A percentile compares a stretch with the other conserved stretches of the same genome.
These are phyloP conservation scores for Capsicum rhomboideum DNA, from an alignment of 257 asterid genomes.

Conservation along the genomic window DNA sequence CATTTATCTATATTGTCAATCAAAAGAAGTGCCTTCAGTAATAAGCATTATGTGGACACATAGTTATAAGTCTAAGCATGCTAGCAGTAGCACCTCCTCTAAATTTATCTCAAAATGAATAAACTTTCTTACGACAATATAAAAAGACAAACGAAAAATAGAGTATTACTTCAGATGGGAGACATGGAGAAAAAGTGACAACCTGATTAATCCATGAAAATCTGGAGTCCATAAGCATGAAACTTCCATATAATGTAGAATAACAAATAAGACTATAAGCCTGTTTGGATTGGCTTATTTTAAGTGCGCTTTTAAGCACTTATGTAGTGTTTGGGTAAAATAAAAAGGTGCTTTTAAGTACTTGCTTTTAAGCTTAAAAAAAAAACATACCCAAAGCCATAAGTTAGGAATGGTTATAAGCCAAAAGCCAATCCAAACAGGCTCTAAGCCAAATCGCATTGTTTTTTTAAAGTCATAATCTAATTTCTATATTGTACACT, in stretches of 20 bases:
- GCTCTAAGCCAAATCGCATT: neutral
- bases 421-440: no score
- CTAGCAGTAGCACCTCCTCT: neutral
- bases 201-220: neutral
- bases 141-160: neutral
- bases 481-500: neutral
- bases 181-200: neutral
- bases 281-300: no score
- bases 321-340: no score
- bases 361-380: no score
- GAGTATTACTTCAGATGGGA: neutral
- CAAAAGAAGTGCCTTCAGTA: neutral
- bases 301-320: no score
- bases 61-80: neutral
- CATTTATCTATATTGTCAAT: conserved; percentile 62
- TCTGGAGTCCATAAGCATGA: neutral
- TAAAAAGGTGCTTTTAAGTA: no score
- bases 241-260: neutral
- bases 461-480: neutral
- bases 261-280: neutral
- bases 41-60: neutral
- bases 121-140: neutral
- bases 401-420: no score
- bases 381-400: no score
- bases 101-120: neutral